Evolutionary conservation across 306 rosid species (phyloP), one percentile per base, ranked within the genome.

Genomic region (Trifolium pratense): DNA sequence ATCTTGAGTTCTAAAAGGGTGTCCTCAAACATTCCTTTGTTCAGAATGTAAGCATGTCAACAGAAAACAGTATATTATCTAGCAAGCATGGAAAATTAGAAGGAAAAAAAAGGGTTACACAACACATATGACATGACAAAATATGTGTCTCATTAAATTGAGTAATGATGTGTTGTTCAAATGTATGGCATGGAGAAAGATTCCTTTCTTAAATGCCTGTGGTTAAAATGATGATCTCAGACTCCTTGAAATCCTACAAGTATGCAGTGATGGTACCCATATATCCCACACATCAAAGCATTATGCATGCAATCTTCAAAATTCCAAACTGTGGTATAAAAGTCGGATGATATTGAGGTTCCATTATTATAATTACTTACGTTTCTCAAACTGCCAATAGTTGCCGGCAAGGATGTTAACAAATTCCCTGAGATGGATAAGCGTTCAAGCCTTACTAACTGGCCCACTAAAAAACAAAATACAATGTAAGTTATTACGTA

Each of bases 361-460:
- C 59, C 79, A 75, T 21, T 9, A 62, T 66, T 57, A 52, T 80
- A 75, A 43, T 58, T 40, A 69, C 92, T 87, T 84, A 91, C 99
- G 85, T 88, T 91, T 64, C 97, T 89, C 89, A 95, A 83, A 89
- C 97, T 95, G 77, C 99, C 99, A 78, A 95, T 90, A 65, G 97
- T 91, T 13, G 79, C 83, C 11, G 99, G 99, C 88, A 95, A 82
- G 70, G 62, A 70, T 66, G 87, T 77, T 58, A 91, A 70, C 76
- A 73, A 61, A 78, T 95, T 95, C 56, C 86, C 80, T 3, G 93
- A 86, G 85, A 95, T 85, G 52, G 97, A 91, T 75, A 95, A 73
- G 81, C 75, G 87, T 79, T 95, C 97, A 68, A 95, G 97, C 85
- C 91, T 84, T 73, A 95, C 97, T 61, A 95, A 81, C 78, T 95